Conservation (phyloP, 2,329 filamentous ascomycete genomes). For the Nigrospora sphaerica region DNA sequence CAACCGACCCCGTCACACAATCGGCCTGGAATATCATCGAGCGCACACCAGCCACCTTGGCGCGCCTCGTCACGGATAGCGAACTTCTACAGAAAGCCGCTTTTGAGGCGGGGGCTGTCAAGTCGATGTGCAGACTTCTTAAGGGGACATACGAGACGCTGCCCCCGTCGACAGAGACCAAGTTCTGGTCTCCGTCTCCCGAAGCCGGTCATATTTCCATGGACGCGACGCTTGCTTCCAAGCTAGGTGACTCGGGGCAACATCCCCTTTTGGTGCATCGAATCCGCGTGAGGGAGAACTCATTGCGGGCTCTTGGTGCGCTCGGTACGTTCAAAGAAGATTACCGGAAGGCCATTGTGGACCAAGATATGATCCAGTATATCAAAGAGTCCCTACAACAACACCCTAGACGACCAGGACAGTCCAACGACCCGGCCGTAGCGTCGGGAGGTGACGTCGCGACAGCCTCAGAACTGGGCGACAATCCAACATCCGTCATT, state of each 20-base stretch:
- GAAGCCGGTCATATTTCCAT: conserved; percentile 21
- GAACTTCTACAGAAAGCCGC: conserved; percentile 75
- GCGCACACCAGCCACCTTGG: conserved; percentile 67
- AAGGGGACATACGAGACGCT: conserved; percentile 44
- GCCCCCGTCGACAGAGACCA: conserved; percentile 18
- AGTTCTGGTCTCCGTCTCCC: conserved; percentile 28
- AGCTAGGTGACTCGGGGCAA: conserved; percentile 55
- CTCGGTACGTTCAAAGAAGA: conserved; percentile 76
- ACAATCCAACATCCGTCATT: conserved; percentile 70
- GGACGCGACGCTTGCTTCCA: conserved; percentile 29
- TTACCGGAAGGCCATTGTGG: conserved; percentile 74
- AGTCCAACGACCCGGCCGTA: conserved; percentile 29
- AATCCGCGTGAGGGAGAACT: conserved; percentile 68
- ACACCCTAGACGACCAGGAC: conserved; percentile 45
- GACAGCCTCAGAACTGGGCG: conserved; percentile 48
- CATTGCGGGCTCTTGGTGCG: conserved; percentile 73
- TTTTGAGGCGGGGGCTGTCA: conserved; percentile 53
- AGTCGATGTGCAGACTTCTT: conserved; percentile 38
- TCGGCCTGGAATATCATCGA: conserved; percentile 46
- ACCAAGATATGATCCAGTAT: conserved; percentile 72
- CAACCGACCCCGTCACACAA: conserved; percentile 22
- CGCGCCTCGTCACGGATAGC: conserved; percentile 71
- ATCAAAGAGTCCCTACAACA: conserved; percentile 71
- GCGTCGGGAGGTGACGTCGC: conserved; percentile 21
- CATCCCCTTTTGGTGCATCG: conserved; percentile 57